These are phyloP conservation scores for Chrysophaeum taylorii DNA, from an alignment of 352 stramenopile species.

Conservation along the genomic window DNA sequence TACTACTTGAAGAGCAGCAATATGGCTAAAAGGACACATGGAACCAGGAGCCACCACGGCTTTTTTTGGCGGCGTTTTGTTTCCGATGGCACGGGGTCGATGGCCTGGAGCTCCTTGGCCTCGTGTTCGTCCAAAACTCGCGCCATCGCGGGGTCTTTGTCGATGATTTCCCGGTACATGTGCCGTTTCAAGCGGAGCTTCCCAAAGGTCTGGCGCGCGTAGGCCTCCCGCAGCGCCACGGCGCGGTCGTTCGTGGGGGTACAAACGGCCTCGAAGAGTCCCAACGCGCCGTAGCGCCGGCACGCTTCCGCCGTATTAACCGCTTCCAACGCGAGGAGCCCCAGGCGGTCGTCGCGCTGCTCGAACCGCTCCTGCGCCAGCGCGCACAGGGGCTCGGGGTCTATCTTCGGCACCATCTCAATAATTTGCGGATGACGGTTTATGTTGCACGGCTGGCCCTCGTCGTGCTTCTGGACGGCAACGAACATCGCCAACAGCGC, in stretches of 20 bases:
- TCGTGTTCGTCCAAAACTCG: neutral
- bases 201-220: neutral
- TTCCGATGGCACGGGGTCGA: neutral
- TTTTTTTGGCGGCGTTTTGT: no score
- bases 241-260: neutral
- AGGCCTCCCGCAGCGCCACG: neutral
- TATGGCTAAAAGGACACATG: no score
- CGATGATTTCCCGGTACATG: neutral
- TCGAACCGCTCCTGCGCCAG: neutral
- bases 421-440: neutral
- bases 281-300: neutral
- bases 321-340: neutral
- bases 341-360: neutral
- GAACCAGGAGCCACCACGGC: no score
- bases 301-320: constrained; percentile 1
- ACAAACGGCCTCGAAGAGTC: constrained; percentile 12
- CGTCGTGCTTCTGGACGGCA: neutral
- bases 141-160: neutral
- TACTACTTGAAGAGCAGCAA: no score
- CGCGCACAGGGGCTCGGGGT: neutral
- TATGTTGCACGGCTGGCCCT: neutral
- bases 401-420: neutral
- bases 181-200: constrained; percentile 8
- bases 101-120: neutral
- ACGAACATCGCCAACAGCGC: constrained; percentile 1